Conservation (phyloP, 805 yeast species). For the Metschnikowia hibisci region DNA sequence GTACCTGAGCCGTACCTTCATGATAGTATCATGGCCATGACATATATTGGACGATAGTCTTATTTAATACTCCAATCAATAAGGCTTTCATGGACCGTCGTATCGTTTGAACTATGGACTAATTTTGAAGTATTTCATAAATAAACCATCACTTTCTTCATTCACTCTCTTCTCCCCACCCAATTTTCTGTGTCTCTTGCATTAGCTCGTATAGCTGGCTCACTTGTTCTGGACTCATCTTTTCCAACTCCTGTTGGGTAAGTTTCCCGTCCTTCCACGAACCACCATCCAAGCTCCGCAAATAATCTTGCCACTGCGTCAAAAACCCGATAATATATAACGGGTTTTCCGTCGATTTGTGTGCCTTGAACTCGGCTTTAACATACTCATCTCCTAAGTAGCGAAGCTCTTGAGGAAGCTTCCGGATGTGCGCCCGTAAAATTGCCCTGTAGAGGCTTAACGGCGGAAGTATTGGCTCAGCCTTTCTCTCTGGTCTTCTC, state of each 20-base stretch:
- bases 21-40: too few relatives aligned
- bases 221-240: slow-evolving; percentile 88
- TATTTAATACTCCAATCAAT: too few relatives aligned
- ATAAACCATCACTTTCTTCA: too few relatives aligned
- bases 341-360: slow-evolving; percentile 79
- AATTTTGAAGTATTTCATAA: too few relatives aligned
- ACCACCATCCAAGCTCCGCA: slow-evolving; percentile 50
- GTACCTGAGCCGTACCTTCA: too few relatives aligned
- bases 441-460: slow-evolving; percentile 72
- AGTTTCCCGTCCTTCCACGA: slow-evolving; percentile 44
- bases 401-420: slow-evolving; percentile 66
- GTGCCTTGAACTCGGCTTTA: slow-evolving; percentile 83
- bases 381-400: slow-evolving; percentile 88
- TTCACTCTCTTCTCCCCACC: slow-evolving; percentile 8
- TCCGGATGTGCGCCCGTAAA: slow-evolving; percentile 66
- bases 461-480: slow-evolving; percentile 70
- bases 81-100: too few relatives aligned
- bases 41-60: too few relatives aligned
- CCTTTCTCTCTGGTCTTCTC: slow-evolving; percentile 38
- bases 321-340: slow-evolving; percentile 90
- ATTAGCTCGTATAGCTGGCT: slow-evolving; percentile 74
- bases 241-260: slow-evolving; percentile 62
- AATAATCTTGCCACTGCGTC: slow-evolving; percentile 90
- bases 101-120: too few relatives aligned
- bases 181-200: slow-evolving; percentile 57